Evolutionary conservation across 2,329 filamentous ascomycete genomes (phyloP).

Genomic region (Anisogramma anomala): DNA sequence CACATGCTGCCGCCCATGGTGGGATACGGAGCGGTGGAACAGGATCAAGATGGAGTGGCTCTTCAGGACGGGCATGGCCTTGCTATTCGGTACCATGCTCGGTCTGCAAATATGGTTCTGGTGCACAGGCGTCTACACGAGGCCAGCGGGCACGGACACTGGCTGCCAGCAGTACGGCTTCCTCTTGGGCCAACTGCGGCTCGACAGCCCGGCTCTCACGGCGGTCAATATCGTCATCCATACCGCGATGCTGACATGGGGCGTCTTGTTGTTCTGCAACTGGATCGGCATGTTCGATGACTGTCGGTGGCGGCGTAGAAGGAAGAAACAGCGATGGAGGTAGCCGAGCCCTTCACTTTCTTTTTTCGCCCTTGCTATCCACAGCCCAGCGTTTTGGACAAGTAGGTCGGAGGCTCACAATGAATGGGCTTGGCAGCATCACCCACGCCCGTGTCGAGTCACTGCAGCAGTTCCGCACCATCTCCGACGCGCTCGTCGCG

Average conservation of each 20-base stretch:
- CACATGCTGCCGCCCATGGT: slow-evolving; percentile 17
- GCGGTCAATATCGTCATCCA: slow-evolving; percentile 14
- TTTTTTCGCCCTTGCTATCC: background rate
- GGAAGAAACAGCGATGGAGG: slow-evolving; percentile 8
- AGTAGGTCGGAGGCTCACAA: background rate
- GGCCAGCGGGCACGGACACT: background rate
- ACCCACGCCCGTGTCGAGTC: slow-evolving; percentile 11
- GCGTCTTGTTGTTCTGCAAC: slow-evolving; percentile 1
- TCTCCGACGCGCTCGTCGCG: slow-evolving; percentile 16
- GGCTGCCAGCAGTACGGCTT: slow-evolving; percentile 14
- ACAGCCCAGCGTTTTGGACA: background rate
- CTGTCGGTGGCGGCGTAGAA: slow-evolving; percentile 5
- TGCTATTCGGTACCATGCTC: slow-evolving; percentile 10
- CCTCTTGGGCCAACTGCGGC: slow-evolving; percentile 13
- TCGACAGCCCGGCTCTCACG: slow-evolving; percentile 12
- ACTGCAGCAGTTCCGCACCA: slow-evolving; percentile 16
- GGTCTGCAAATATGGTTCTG: slow-evolving; percentile 18
- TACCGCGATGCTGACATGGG: slow-evolving; percentile 14
- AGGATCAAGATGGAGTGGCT: slow-evolving; percentile 5
- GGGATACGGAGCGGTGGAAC: slow-evolving; percentile 16
- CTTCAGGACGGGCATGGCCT: slow-evolving; percentile 5
- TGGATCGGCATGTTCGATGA: slow-evolving; percentile 6
- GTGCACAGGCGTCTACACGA: slow-evolving; percentile 14
- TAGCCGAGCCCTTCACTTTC: background rate
- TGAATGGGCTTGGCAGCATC: background rate